phyloP scores from a whole-genome alignment of 1,284 basidiomycete species.

The Cutaneotrichosporon cyanovorans region DNA sequence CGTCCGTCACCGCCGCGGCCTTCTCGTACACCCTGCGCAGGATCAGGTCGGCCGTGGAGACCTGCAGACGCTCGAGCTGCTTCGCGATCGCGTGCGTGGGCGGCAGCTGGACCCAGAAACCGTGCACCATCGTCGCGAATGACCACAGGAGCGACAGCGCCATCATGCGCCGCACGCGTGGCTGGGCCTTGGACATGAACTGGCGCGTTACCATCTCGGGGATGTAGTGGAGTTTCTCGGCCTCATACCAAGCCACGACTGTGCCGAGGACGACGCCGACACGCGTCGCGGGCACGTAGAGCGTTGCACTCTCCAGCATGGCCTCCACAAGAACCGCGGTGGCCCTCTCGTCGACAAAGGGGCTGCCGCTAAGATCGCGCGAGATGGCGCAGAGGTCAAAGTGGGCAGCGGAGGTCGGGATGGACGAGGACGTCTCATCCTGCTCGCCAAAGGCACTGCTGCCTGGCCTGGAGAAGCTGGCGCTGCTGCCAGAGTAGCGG shows the following conservation, averaged over 20 bases:
- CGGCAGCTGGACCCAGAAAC: conserved; percentile 6
- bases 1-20: conserved; percentile 1
- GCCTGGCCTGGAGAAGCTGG: neutral
- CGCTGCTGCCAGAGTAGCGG: neutral
- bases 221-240: conserved; percentile 6
- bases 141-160: conserved; percentile 6
- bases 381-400: neutral
- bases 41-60: conserved; percentile 5
- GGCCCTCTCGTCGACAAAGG: conserved; percentile 7
- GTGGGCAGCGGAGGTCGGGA: conserved; percentile 1
- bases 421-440: conserved; percentile 2
- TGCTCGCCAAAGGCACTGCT: neutral
- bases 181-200: conserved; percentile 3
- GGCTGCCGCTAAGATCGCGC: conserved; percentile 4
- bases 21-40: conserved; percentile 4
- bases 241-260: conserved; percentile 9
- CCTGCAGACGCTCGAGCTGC: conserved; percentile 7
- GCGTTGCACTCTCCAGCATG: conserved; percentile 1
- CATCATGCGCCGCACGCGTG: neutral
- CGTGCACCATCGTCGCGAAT: conserved; percentile 3
- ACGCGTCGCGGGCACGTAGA: conserved; percentile 1
- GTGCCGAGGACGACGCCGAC: conserved; percentile 10
- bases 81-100: conserved; percentile 2
- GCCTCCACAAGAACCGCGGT: conserved; percentile 1
- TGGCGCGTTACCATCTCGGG: conserved; percentile 7